phyloP scores from a whole-genome alignment of 73 alveolate genomes.

The Tetrahymena thermophila region DNA sequence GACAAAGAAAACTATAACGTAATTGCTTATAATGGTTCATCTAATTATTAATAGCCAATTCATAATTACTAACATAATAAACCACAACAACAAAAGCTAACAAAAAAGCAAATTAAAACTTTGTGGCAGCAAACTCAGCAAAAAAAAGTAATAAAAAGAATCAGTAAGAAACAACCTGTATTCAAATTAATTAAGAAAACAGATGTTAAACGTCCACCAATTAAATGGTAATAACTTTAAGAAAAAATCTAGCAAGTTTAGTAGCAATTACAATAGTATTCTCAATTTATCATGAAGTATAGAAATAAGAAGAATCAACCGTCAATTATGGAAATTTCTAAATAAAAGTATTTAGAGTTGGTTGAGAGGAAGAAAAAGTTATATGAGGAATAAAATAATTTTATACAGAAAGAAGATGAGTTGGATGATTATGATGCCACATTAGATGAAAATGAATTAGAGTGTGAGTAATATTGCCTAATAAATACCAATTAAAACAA shows the following conservation, averaged over 20 bases:
- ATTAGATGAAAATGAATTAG: background rate
- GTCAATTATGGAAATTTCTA: background rate
- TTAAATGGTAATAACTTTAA: background rate
- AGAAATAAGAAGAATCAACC: background rate
- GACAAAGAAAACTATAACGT: background rate
- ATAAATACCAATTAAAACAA: background rate
- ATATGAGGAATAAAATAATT: background rate
- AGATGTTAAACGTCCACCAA: background rate
- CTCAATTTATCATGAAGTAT: background rate
- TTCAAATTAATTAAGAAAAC: background rate
- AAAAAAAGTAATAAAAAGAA: background rate
- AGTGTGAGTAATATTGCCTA: background rate
- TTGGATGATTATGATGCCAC: background rate
- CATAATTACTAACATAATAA: background rate
- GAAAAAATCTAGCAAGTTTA: background rate
- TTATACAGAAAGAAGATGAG: background rate
- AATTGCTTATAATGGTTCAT: background rate
- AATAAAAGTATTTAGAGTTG: background rate
- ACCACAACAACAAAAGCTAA: background rate
- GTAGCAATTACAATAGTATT: background rate
- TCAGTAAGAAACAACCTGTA: background rate
- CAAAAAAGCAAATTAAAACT: background rate
- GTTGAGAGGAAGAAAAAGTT: background rate
- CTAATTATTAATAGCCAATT: background rate
- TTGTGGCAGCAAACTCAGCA: background rate